Conservation (phyloP, 306 rosid species). For the Rubus idaeus region DNA sequence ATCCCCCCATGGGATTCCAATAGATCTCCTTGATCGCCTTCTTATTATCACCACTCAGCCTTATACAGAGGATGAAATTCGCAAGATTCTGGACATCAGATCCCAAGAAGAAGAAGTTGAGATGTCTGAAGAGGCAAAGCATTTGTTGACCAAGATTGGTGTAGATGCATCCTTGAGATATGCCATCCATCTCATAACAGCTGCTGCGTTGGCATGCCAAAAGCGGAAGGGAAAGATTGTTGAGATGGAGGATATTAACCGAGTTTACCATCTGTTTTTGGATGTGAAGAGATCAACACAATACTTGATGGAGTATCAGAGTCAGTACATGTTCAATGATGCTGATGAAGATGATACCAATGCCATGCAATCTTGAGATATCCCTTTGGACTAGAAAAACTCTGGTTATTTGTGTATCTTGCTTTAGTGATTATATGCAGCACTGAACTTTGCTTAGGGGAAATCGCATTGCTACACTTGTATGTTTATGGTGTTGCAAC, state of each 20-base stretch:
- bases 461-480: not conserved
- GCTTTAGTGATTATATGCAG: not conserved
- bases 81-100: conserved; percentile 81
- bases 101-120: conserved; percentile 95
- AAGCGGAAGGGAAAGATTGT: conserved; percentile 81
- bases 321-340: conserved; percentile 87
- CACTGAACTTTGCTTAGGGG: not conserved
- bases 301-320: conserved; percentile 93
- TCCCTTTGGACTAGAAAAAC: not conserved
- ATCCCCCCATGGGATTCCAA: conserved; percentile 96
- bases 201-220: conserved; percentile 82
- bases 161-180: conserved; percentile 90
- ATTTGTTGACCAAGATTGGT: conserved; percentile 83
- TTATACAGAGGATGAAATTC: conserved; percentile 75
- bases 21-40: conserved; percentile 87
- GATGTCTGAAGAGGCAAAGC: conserved; percentile 84
- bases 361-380: conserved; percentile 54
- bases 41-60: conserved; percentile 93
- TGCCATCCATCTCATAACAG: conserved; percentile 90
- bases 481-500: not conserved
- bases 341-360: conserved; percentile 64
- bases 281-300: conserved; percentile 97
- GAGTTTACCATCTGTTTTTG: conserved; percentile 90
- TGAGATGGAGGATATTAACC: conserved; percentile 86
- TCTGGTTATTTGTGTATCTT: not conserved